These are phyloP conservation scores for Solanum hybrid DNA, from an alignment of 305 asterid species.

Conservation along the genomic window DNA sequence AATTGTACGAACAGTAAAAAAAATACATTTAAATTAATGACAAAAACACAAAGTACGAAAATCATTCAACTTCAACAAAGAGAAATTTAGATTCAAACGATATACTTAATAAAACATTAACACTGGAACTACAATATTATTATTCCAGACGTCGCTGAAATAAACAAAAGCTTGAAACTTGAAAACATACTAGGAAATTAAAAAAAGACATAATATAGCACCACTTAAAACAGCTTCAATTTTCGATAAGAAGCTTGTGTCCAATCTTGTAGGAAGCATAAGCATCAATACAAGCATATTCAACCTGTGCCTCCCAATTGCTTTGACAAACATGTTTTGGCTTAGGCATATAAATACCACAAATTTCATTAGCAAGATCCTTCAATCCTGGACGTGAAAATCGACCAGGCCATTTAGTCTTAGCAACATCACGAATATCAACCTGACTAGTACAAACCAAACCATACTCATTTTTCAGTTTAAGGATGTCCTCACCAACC, in stretches of 20 bases:
- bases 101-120: no score
- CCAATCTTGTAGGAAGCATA: slow-evolving; percentile 67
- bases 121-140: neutral
- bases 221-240: neutral
- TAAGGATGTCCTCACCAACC: slow-evolving; percentile 30
- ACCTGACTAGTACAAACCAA: slow-evolving; percentile 14
- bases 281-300: slow-evolving; percentile 70
- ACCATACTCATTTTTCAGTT: slow-evolving; percentile 41
- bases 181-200: neutral
- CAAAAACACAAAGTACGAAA: no score
- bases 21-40: no score
- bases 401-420: slow-evolving; percentile 32
- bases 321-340: slow-evolving; percentile 35
- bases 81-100: no score
- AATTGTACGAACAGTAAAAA: no score
- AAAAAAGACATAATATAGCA: no score
- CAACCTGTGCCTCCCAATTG: slow-evolving; percentile 42
- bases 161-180: neutral
- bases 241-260: slow-evolving; percentile 21
- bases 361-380: slow-evolving; percentile 41
- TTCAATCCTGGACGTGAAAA: slow-evolving; percentile 44
- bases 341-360: slow-evolving; percentile 35
- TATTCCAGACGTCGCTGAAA: neutral
- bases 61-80: no score
- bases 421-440: slow-evolving; percentile 14